phyloP scores from a whole-genome alignment of 1,284 basidiomycete genomes.

The Farysia itapuensis region DNA sequence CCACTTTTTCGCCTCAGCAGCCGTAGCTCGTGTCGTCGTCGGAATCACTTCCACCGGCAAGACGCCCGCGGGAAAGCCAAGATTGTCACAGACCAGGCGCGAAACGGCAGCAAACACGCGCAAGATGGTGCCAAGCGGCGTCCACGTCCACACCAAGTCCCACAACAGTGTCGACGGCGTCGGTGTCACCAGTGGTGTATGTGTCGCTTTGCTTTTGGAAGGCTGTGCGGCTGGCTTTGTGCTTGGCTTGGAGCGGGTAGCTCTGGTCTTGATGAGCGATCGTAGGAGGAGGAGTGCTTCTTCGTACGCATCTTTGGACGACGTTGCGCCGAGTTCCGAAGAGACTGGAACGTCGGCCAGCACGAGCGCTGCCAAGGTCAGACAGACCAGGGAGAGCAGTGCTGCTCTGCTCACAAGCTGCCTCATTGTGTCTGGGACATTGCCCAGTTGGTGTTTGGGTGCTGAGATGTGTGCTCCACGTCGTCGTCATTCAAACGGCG shows the following conservation, averaged over 20 bases:
- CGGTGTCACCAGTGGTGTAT: not conserved
- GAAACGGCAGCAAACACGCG: not conserved
- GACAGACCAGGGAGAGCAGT: too few relatives aligned
- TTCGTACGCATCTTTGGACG: constrained; percentile 35
- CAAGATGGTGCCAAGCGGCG: constrained; percentile 6
- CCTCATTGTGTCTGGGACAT: too few relatives aligned
- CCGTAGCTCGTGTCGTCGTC: not conserved
- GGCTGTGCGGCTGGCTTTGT: not conserved
- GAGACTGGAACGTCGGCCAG: not conserved
- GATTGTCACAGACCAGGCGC: not conserved
- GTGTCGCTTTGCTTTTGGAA: not conserved
- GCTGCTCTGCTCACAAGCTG: too few relatives aligned
- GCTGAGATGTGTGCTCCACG: too few relatives aligned
- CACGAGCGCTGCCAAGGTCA: too few relatives aligned
- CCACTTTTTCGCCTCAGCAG: constrained; percentile 15
- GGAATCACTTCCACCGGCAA: not conserved
- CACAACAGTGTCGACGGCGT: not conserved
- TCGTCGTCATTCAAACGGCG: too few relatives aligned
- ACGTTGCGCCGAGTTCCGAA: not conserved
- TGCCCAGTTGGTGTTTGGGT: too few relatives aligned
- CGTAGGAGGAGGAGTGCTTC: constrained; percentile 32
- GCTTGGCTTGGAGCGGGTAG: constrained; percentile 1
- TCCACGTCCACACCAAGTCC: constrained; percentile 9
- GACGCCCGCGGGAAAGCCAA: not conserved
- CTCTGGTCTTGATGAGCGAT: constrained; percentile 23